These are phyloP conservation scores for Phytophthora agathidicida DNA, from an alignment of 352 stramenopile genomes.

Conservation along the genomic window DNA sequence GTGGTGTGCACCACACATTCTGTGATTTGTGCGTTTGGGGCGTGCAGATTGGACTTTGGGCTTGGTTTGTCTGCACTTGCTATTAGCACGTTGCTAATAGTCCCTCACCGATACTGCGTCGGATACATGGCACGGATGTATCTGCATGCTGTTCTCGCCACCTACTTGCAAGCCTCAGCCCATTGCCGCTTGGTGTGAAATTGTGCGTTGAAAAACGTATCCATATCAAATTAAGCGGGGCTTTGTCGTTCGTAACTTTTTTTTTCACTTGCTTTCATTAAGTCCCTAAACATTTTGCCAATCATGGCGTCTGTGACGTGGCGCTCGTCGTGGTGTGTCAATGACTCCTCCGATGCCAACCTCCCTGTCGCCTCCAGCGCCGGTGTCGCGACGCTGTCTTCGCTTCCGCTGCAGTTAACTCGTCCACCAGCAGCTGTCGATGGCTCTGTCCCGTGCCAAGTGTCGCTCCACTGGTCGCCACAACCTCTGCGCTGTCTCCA, in stretches of 20 bases:
- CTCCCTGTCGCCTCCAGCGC: neutral
- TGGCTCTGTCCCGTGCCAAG: conserved; percentile 42
- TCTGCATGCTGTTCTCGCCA: too few species aligned
- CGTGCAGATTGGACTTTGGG: too few species aligned
- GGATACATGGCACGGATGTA: too few species aligned
- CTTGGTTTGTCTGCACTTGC: too few species aligned
- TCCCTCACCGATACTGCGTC: too few species aligned
- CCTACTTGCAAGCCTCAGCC: too few species aligned
- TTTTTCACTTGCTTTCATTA: conserved; percentile 26
- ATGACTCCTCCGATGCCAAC: neutral
- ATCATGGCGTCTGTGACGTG: conserved; percentile 32
- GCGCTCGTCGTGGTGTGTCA: conserved; percentile 22
- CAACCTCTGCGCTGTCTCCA: conserved; percentile 48
- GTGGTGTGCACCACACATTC: too few species aligned
- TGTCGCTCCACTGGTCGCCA: conserved; percentile 44
- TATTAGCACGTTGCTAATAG: too few species aligned
- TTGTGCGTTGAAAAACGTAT: too few species aligned
- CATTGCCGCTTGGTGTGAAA: too few species aligned
- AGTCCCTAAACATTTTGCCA: conserved; percentile 1
- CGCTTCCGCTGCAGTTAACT: conserved; percentile 26
- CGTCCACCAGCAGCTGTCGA: conserved; percentile 12
- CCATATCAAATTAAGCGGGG: conserved; percentile 11
- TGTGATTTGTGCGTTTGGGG: too few species aligned
- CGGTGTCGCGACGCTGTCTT: conserved; percentile 14
- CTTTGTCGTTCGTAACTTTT: conserved; percentile 8